Base-by-base conservation (phyloP, 768 basidiomycete genomes). In the Suillus weaverae region DNA sequence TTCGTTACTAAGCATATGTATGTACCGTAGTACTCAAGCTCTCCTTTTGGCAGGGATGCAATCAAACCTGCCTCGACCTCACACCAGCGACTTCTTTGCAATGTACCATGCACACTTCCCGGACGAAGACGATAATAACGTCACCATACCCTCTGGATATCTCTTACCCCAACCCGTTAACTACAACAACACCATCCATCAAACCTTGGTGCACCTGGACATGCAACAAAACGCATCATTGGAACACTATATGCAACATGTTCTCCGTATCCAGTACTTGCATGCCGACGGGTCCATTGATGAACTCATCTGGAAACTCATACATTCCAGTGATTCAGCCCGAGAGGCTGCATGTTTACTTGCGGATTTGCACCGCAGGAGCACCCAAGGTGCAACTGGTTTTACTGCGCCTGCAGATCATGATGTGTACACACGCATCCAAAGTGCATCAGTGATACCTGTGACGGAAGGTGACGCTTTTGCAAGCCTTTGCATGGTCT, bases 401-500 rank as follows among this genome's bases (percentile, higher is more conserved):
- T 18, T 65, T 46, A 59, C 68, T 73, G 71, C 63, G 57, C 66
- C 59, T 61, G 71, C 67, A 64, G 71, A 72, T n/a, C 74, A 65
- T 51, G 68, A 56, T 44, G 75, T 38, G 71, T 72, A 57, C 18
- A 43, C 41, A 7, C 18, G 41, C 3, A 18, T 43, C 18, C 41
- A 18, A 43, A 4, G 18, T 18, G 18, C 41, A 41, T 5, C 7
- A n/a, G 44, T 11, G 10, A 20, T 44, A 46, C 5, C 46, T 11
- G 18, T 41, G 71, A 83, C 78, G 20, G 83, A 87, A 61, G 89
- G 89, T 38, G 90, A 91, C 69, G 92, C 92, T 22, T 89, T 93
- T 78, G 89, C 91, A 0, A 89, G 89, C 5, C 78, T 94, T 22
- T 89, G 90, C 66, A 80, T 90, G 69, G 85, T 94, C 32, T 92